Evolutionary conservation across 2,329 filamentous ascomycete species (phyloP).

Genomic region (Fusarium solani-melongenae): DNA sequence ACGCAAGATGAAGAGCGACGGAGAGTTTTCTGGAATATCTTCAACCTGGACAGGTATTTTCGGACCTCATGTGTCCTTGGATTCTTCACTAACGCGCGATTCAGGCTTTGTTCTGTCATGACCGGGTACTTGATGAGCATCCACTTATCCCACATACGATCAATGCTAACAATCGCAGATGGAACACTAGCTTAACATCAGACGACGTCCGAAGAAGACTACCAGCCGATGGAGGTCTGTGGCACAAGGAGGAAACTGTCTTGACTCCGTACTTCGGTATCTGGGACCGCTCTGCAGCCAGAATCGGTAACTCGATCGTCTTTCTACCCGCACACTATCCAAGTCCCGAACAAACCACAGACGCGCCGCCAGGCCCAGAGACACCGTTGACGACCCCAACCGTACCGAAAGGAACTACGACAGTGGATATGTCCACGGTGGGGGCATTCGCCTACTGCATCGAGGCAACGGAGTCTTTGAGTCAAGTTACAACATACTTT

Average conservation of each 20-base stretch:
- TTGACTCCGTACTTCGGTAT: conserved; percentile 58
- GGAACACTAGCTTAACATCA: conserved; percentile 49
- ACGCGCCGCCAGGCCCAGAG: conserved; percentile 7
- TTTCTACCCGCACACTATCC: conserved; percentile 50
- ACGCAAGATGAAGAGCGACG: conserved; percentile 47
- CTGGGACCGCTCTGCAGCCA: conserved; percentile 54
- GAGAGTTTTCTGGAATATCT: conserved; percentile 49
- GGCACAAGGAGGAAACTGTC: conserved; percentile 52
- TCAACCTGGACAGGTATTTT: conserved; percentile 45
- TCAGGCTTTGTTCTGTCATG: conserved; percentile 30
- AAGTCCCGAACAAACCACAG: conserved; percentile 33
- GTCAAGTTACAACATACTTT: conserved; percentile 57
- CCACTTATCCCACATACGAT: too few relatives aligned
- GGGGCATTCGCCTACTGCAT: conserved; percentile 60
- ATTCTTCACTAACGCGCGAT: not conserved
- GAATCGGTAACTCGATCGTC: conserved; percentile 53
- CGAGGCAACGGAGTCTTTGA: conserved; percentile 59
- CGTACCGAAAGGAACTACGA: not conserved
- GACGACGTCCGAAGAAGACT: conserved; percentile 46
- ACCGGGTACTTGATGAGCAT: too few relatives aligned
- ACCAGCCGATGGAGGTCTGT: conserved; percentile 53
- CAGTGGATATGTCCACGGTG: conserved; percentile 50
- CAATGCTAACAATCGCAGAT: conserved; percentile 18
- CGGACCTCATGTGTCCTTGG: accelerated
- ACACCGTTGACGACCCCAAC: not conserved